Conservation (phyloP, 805 yeast genomes). For the Saccharomyces paradoxus region DNA sequence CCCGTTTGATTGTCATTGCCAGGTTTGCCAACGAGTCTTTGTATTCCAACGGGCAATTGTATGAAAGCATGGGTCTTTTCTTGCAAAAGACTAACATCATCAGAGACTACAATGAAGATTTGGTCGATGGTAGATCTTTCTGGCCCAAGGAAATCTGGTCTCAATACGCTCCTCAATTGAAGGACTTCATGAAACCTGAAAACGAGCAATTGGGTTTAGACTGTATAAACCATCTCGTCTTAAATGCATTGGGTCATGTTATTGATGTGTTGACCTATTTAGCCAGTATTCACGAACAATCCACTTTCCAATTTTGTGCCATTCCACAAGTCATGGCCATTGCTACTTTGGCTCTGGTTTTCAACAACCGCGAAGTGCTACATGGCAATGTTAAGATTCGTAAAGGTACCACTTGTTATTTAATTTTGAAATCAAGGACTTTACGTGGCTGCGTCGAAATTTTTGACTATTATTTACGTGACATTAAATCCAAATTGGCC, state of each 20-base stretch:
- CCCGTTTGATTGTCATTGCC: constrained; percentile 72
- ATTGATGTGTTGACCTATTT: constrained; percentile 69
- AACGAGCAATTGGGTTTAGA: constrained; percentile 48
- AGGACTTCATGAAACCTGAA: constrained; percentile 48
- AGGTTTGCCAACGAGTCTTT: constrained; percentile 52
- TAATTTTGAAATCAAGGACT: constrained; percentile 67
- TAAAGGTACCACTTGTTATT: constrained; percentile 74
- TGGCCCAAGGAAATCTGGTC: constrained; percentile 96
- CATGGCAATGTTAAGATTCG: constrained; percentile 74
- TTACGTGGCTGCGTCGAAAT: constrained; percentile 68
- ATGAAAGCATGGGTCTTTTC: constrained; percentile 88
- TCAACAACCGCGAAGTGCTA: constrained; percentile 69
- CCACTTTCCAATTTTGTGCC: constrained; percentile 85
- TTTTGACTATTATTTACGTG: constrained; percentile 64
- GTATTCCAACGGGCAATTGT: constrained; percentile 34
- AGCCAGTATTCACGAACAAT: constrained; percentile 67
- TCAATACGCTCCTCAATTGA: constrained; percentile 58
- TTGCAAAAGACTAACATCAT: constrained; percentile 94
- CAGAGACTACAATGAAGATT: constrained; percentile 88
- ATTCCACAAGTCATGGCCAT: constrained; percentile 99
- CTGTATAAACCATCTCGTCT: constrained; percentile 75
- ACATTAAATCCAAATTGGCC: constrained; percentile 68
- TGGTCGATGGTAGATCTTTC: constrained; percentile 84
- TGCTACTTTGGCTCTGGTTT: constrained; percentile 82
- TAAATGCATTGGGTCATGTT: constrained; percentile 71